Evolutionary conservation across 345 rosid genomes (phyloP).

Genomic region (Cardamine occulta): DNA sequence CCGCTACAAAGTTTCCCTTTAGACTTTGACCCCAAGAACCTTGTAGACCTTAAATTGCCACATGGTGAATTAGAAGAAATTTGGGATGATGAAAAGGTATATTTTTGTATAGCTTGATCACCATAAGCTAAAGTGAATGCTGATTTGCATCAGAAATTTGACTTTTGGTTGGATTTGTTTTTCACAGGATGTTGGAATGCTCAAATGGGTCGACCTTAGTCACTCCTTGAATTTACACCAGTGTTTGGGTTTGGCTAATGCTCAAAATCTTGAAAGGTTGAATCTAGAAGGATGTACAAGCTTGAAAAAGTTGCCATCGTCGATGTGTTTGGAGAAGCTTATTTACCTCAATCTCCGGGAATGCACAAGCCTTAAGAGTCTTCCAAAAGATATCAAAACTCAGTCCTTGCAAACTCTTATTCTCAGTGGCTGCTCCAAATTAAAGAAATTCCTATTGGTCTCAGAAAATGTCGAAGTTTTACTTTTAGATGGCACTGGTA

Average conservation of each 20-base stretch:
- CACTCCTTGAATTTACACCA: constrained; percentile 20
- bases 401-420: constrained; percentile 35
- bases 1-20: constrained; percentile 40
- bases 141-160: not conserved
- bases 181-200: constrained; percentile 41
- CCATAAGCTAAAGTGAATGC: not conserved
- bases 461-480: constrained; percentile 36
- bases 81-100: constrained; percentile 44
- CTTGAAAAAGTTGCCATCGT: constrained; percentile 35
- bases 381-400: constrained; percentile 16
- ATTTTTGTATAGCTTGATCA: not conserved
- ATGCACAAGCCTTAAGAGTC: constrained; percentile 38
- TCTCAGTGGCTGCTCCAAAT: constrained; percentile 43
- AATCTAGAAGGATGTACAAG: constrained; percentile 41
- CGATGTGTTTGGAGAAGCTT: constrained; percentile 38
- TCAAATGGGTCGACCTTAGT: constrained; percentile 40
- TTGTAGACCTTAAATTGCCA: constrained; percentile 39
- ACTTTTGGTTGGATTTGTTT: not conserved
- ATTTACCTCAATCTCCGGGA: constrained; percentile 33
- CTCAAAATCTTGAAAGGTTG: constrained; percentile 39
- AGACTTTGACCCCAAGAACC: constrained; percentile 35
- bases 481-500: constrained; percentile 38
- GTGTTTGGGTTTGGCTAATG: constrained; percentile 41
- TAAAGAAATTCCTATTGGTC: constrained; percentile 39
- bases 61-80: constrained; percentile 37